Evolutionary conservation across 2,329 filamentous ascomycete species (phyloP).

Genomic region (Stagonosporopsis cucurbitacearum): DNA sequence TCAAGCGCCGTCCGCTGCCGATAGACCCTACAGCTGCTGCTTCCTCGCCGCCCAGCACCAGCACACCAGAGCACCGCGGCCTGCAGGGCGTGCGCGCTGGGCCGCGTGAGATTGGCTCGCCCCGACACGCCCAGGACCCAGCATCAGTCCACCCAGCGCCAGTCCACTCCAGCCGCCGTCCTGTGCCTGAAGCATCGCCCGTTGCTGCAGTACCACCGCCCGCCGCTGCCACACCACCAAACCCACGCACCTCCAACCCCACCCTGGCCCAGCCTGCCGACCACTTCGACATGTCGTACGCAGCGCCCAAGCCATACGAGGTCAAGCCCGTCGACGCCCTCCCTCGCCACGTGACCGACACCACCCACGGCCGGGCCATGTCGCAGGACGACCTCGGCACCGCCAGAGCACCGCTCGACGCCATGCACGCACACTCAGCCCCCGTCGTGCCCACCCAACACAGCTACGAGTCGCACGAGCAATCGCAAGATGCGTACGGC

Average conservation of each 20-base stretch:
- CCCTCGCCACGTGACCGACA: constrained; percentile 31
- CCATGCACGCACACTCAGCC: constrained; percentile 55
- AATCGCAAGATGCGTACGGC: constrained; percentile 31
- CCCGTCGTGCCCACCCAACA: constrained; percentile 49
- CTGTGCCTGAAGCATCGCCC: constrained; percentile 37
- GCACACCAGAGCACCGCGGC: constrained; percentile 37
- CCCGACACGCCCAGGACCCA: constrained; percentile 37
- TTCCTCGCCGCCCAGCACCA: constrained; percentile 38
- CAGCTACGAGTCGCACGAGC: constrained; percentile 30
- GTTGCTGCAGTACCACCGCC: constrained; percentile 33
- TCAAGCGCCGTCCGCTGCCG: constrained; percentile 85
- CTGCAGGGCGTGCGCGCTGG: constrained; percentile 40
- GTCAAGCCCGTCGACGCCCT: constrained; percentile 39
- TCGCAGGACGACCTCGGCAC: constrained; percentile 41
- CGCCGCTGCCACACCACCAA: no score
- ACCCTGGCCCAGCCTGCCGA: constrained; percentile 28
- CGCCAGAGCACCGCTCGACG: constrained; percentile 32
- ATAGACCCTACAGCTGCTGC: constrained; percentile 71
- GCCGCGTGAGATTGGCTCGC: constrained; percentile 44
- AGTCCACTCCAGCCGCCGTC: constrained; percentile 34
- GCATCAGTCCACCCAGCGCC: no score
- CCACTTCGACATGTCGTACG: constrained; percentile 46
- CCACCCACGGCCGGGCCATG: constrained; percentile 28
- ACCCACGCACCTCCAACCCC: constrained; percentile 34
- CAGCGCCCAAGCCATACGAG: constrained; percentile 47